phyloP scores from a whole-genome alignment of 257 asterid species.

The Euphrasia confusa region DNA sequence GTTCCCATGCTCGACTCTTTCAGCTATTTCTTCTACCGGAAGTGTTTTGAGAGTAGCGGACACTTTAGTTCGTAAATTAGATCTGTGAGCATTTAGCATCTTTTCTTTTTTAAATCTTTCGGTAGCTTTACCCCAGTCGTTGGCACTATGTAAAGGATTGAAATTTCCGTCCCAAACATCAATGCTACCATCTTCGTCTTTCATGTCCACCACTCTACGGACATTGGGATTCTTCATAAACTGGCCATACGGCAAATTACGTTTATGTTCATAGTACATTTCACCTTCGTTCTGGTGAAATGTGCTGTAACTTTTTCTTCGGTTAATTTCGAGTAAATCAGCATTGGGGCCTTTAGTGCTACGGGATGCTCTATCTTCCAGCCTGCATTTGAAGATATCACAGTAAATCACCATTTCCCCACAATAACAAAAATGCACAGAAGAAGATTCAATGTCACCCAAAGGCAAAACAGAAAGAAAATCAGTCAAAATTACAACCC shows the following conservation, averaged over 20 bases:
- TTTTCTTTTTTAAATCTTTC: conserved; percentile 33
- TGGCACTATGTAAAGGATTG: conserved; percentile 25
- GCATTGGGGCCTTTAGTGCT: conserved; percentile 26
- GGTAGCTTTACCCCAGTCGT: conserved; percentile 41
- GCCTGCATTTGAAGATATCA: conserved; percentile 32
- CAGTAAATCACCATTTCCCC: conserved; percentile 16
- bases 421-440: conserved; percentile 4
- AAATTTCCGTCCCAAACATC: conserved; percentile 18
- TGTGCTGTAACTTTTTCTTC: conserved; percentile 35
- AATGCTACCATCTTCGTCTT: conserved; percentile 6
- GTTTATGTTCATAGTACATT: conserved; percentile 16
- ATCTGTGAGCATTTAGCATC: conserved; percentile 18
- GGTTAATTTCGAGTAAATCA: conserved; percentile 37
- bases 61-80: not conserved
- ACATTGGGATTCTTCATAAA: conserved; percentile 10
- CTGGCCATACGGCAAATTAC: conserved; percentile 8
- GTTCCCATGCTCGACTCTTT: conserved; percentile 19
- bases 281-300: conserved; percentile 22
- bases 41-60: conserved; percentile 23
- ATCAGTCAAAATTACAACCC: no score
- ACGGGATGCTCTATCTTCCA: conserved; percentile 39
- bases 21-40: conserved; percentile 24
- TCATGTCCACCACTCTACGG: conserved; percentile 21
- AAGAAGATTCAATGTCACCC: not conserved
- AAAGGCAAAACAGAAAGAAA: no score